Evolutionary conservation across 371 early-diverging fungal genomes (phyloP), one percentile per base, ranked within the genome.

Genomic region (Gilbertella persicaria): DNA sequence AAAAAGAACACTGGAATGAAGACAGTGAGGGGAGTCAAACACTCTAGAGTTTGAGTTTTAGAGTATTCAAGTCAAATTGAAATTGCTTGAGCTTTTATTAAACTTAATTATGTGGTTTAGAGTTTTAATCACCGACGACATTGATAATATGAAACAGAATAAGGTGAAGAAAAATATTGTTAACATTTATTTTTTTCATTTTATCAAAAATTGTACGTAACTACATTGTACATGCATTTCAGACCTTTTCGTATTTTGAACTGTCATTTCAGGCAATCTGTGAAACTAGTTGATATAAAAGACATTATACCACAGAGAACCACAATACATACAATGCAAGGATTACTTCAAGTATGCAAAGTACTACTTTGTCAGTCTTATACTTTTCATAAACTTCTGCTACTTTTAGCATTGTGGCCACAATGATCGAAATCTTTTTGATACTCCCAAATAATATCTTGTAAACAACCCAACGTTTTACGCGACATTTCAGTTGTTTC

Each of bases 1-100:
- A 44, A 44, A 44, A 44, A 44, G 44, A 44, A 44, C 44, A 44
- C 44, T 44, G 44, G 44, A 44, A 44, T 44, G 44, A 44, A 44
- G 44, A 44, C 26, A 44, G 44, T 44, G 28, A 29, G 44, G 16
- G 16, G 26, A 44, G 28, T 44, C 44, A 44, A 44, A 28, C 28
- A 44, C 28, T 44, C 25, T 28, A 44, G 28, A 28, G 25, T 44
- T 44, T 44, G 28, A 28, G 44, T 24, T 42, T 28, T 44, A 29
- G 25, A 14, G 16, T 28, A 28, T 44, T 44, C 16, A 44, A 44
- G 44, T 44, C n/a, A 44, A 28, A 44, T 42, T 42, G 42, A 42
- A 42, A 42, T 42, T 42, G 24, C 21, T 24, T 42, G 42, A n/a
- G n/a, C n/a, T n/a, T n/a, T n/a, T n/a, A n/a, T n/a, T n/a, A n/a